Percentiles rank a stretch among this genome's conserved stretches.
Evolutionary conservation across 805 yeast species (phyloP).

Genomic region (Teunomyces stri): DNA sequence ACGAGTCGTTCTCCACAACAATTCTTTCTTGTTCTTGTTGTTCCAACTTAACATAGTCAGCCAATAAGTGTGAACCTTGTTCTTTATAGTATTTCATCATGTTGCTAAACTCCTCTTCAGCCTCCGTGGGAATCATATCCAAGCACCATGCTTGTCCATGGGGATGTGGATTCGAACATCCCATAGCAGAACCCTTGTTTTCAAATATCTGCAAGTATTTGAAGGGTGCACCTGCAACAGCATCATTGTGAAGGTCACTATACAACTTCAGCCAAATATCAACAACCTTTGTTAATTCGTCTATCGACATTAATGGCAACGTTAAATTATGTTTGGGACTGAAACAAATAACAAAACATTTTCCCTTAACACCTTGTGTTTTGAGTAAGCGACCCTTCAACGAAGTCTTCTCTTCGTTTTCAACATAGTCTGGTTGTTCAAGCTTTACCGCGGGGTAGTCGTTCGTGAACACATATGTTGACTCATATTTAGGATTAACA

Average conservation of each 20-base stretch:
- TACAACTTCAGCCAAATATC: slow-evolving; percentile 60
- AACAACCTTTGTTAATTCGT: slow-evolving; percentile 49
- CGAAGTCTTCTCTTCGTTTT: slow-evolving; percentile 10
- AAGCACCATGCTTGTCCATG: slow-evolving; percentile 83
- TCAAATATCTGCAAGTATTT: slow-evolving; percentile 71
- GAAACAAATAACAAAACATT: slow-evolving; percentile 71
- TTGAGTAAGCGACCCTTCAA: slow-evolving; percentile 47
- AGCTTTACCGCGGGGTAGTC: slow-evolving; percentile 69
- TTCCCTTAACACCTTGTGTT: slow-evolving; percentile 61
- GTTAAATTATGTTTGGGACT: slow-evolving; percentile 67
- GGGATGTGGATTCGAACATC: slow-evolving; percentile 80
- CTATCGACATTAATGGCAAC: slow-evolving; percentile 54
- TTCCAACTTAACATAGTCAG: slow-evolving; percentile 61
- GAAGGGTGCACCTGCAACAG: slow-evolving; percentile 41
- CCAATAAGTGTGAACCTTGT: slow-evolving; percentile 49
- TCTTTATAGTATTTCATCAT: slow-evolving; percentile 46
- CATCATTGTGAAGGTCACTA: slow-evolving; percentile 37
- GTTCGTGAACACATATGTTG: slow-evolving; percentile 61
- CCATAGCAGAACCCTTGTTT: slow-evolving; percentile 78
- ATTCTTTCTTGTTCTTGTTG: slow-evolving; percentile 48
- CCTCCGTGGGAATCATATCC: slow-evolving; percentile 64
- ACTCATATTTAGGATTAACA: slow-evolving; percentile 52
- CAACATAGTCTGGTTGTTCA: slow-evolving; percentile 48
- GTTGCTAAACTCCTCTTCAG: slow-evolving; percentile 52
- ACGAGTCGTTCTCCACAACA: slow-evolving; percentile 59